These are phyloP conservation scores for Blastomyces silverae DNA, from an alignment of 2,329 filamentous ascomycete species.

Conservation along the genomic window DNA sequence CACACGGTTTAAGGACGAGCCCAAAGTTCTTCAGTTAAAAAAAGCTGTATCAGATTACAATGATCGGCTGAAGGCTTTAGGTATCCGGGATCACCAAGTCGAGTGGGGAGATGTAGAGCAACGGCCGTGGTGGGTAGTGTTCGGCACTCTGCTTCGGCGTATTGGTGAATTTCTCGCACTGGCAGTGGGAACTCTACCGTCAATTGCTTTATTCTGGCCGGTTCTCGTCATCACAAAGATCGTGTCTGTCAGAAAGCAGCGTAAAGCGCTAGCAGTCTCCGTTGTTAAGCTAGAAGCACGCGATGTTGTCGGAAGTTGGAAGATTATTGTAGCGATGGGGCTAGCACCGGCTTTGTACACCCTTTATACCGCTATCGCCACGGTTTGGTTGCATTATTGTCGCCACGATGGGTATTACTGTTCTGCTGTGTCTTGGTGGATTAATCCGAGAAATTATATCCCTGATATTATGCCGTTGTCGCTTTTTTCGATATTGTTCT, in stretches of 20 bases:
- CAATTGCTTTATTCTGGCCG: conserved; percentile 67
- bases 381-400: conserved; percentile 63
- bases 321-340: conserved; percentile 66
- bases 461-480: conserved; percentile 66
- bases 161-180: conserved; percentile 64
- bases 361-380: conserved; percentile 61
- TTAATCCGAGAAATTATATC: conserved; percentile 41
- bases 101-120: conserved; percentile 57
- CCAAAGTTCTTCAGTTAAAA: conserved; percentile 62
- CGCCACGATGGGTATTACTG: conserved; percentile 56
- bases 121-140: conserved; percentile 61
- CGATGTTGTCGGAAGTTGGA: conserved; percentile 78
- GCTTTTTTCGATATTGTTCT: conserved; percentile 60
- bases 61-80: conserved; percentile 65
- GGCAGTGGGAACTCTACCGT: conserved; percentile 65
- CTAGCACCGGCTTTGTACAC: conserved; percentile 69
- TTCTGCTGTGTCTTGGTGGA: conserved; percentile 16
- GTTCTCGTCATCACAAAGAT: conserved; percentile 68
- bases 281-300: conserved; percentile 70
- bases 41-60: conserved; percentile 69
- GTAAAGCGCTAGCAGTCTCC: conserved; percentile 64
- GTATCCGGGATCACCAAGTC: conserved; percentile 77
- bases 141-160: conserved; percentile 65
- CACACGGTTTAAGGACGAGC: conserved; percentile 73
- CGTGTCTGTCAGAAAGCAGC: conserved; percentile 65